Percentiles rank a stretch among this genome's conserved stretches.
Evolutionary conservation across 371 early-diverging fungal genomes (phyloP).

Genomic region (Batkoa obscura): DNA sequence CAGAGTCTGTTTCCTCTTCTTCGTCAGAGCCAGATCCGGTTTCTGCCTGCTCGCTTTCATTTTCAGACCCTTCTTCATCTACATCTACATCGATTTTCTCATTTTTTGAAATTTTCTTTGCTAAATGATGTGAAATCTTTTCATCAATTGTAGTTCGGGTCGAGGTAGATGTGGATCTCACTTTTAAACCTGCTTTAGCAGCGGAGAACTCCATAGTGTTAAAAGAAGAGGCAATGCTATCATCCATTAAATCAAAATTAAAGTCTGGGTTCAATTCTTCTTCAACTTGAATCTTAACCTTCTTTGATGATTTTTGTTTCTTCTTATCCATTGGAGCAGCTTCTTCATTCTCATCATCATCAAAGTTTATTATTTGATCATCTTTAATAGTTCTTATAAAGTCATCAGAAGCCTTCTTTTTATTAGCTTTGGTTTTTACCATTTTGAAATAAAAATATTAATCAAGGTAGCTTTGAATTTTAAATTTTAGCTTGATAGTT

Average conservation of each 20-base stretch:
- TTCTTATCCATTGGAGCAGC: no score
- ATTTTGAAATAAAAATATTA: no score
- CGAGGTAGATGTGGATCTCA: conserved; percentile 13
- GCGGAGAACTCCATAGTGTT: conserved; percentile 67
- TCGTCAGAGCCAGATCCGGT: conserved; percentile 19
- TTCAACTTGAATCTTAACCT: no score
- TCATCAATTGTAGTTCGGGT: conserved; percentile 27
- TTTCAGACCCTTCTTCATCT: conserved; percentile 17
- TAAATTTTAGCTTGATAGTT: no score
- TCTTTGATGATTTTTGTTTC: no score
- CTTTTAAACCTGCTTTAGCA: conserved; percentile 52
- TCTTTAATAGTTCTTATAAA: no score
- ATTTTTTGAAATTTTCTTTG: neutral
- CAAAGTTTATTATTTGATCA: no score
- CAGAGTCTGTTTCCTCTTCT: conserved; percentile 18
- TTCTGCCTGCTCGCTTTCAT: conserved; percentile 14
- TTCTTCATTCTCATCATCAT: no score
- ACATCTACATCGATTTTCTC: conserved; percentile 8
- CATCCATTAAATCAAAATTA: conserved; percentile 52
- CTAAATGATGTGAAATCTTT: conserved; percentile 12
- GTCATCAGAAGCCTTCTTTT: no score
- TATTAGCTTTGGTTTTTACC: no score
- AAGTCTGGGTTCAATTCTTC: conserved; percentile 46
- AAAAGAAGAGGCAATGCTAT: conserved; percentile 25
- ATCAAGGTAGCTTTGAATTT: no score